Evolutionary conservation across 768 basidiomycete genomes (phyloP).

Genomic region (Tricholoma terreum): DNA sequence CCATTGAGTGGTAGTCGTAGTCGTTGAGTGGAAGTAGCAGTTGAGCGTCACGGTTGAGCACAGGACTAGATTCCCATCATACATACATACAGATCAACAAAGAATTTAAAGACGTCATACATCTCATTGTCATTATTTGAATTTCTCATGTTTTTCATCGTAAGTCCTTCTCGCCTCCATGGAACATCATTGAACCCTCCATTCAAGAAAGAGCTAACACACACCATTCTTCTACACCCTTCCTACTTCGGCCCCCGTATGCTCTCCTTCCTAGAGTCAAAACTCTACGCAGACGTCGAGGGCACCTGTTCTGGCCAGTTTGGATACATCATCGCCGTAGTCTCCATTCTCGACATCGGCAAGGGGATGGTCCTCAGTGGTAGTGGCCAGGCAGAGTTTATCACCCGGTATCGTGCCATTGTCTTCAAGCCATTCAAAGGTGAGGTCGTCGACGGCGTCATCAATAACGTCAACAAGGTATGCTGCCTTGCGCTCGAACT

Average conservation of each 20-base stretch:
- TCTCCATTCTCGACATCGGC: slow-evolving; percentile 87
- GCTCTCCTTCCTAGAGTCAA: slow-evolving; percentile 88
- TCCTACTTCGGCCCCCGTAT: slow-evolving; percentile 98
- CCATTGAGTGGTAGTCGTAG: too few species aligned
- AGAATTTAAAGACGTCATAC: too few species aligned
- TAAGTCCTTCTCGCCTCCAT: slow-evolving; percentile 31
- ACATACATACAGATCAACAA: too few species aligned
- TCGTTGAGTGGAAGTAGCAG: not conserved
- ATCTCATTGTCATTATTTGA: too few species aligned
- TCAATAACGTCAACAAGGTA: slow-evolving; percentile 94
- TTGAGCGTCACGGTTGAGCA: too few species aligned
- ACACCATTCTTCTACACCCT: slow-evolving; percentile 95
- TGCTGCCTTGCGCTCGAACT: slow-evolving; percentile 15
- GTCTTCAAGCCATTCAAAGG: slow-evolving; percentile 99
- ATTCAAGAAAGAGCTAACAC: slow-evolving; percentile 89
- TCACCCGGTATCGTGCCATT: slow-evolving; percentile 91
- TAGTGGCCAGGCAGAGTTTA: slow-evolving; percentile 94
- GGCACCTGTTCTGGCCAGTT: slow-evolving; percentile 96
- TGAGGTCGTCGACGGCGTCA: slow-evolving; percentile 95
- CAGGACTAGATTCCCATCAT: not conserved
- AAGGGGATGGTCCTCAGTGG: slow-evolving; percentile 90
- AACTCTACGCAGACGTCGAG: slow-evolving; percentile 94
- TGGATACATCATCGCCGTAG: slow-evolving; percentile 91
- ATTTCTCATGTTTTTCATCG: slow-evolving; percentile 71
- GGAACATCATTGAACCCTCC: slow-evolving; percentile 1